Evolutionary conservation across 2,329 filamentous ascomycete genomes (phyloP).

Genomic region (Penicillium expansum): DNA sequence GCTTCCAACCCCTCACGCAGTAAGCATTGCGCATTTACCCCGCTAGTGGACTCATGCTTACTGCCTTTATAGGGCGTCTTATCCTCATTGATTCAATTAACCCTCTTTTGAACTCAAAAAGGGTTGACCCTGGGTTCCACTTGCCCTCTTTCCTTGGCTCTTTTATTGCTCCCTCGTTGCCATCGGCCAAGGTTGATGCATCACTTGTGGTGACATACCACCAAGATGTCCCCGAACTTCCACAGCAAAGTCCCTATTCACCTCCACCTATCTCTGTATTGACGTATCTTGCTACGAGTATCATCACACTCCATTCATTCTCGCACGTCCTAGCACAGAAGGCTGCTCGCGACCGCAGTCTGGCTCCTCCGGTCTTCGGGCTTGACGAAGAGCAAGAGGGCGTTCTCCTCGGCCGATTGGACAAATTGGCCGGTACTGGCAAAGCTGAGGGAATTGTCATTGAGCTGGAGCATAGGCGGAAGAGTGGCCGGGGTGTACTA

Average conservation of each 20-base stretch:
- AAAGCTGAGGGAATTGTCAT: conserved; percentile 65
- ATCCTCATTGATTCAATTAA: conserved; percentile 80
- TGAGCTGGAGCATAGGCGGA: conserved; percentile 80
- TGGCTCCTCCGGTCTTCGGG: conserved; percentile 74
- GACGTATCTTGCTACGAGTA: conserved; percentile 81
- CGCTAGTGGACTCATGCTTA: neutral
- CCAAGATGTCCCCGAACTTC: conserved; percentile 65
- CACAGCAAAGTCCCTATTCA: conserved; percentile 43
- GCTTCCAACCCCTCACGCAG: conserved; percentile 25
- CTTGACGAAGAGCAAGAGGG: conserved; percentile 76
- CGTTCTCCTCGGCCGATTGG: conserved; percentile 64
- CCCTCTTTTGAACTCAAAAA: conserved; percentile 50
- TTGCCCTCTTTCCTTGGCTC: conserved; percentile 69
- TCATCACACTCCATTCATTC: conserved; percentile 71
- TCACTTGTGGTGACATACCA: conserved; percentile 82
- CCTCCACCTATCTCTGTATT: conserved; percentile 71
- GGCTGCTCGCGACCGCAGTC: conserved; percentile 70
- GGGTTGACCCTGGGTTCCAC: conserved; percentile 51
- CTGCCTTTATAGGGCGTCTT: conserved; percentile 57
- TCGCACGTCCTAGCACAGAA: conserved; percentile 71
- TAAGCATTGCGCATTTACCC: conserved; percentile 17
- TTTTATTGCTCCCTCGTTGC: conserved; percentile 56
- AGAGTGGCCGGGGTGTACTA: conserved; percentile 72
- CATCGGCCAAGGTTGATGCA: conserved; percentile 43
- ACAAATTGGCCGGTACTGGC: conserved; percentile 32